Conservation (phyloP, 805 yeast species). For the Jamesozyma gamospora region DNA sequence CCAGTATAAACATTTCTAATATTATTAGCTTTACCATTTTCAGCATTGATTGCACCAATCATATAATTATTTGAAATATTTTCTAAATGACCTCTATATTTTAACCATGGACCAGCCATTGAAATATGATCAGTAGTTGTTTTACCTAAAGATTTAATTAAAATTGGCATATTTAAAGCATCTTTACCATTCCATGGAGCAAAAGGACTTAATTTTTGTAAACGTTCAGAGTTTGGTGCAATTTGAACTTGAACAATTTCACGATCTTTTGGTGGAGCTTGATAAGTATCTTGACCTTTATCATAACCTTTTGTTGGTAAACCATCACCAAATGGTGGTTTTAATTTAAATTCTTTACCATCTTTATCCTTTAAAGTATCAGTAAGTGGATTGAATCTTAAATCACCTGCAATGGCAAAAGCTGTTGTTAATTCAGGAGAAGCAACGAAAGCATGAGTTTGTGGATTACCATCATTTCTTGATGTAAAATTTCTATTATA, state of each 20-base stretch:
- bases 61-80: constrained; percentile 97
- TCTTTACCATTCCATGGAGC: constrained; percentile 96
- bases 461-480: constrained; percentile 97
- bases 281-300: constrained; percentile 89
- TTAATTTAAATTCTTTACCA: constrained; percentile 83
- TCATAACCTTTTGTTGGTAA: constrained; percentile 87
- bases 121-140: constrained; percentile 99
- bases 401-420: constrained; percentile 90
- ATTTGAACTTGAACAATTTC: constrained; percentile 61
- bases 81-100: constrained; percentile 98
- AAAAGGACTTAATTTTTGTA: constrained; percentile 90
- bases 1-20: constrained; percentile 88
- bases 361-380: constrained; percentile 80
- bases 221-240: constrained; percentile 88
- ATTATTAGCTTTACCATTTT: constrained; percentile 87
- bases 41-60: constrained; percentile 98
- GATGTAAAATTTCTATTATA: constrained; percentile 98
- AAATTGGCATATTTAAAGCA: constrained; percentile 77
- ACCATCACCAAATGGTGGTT: constrained; percentile 84
- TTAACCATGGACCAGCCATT: constrained; percentile 99
- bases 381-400: constrained; percentile 91
- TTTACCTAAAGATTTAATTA: constrained; percentile 93
- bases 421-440: constrained; percentile 96
- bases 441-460: constrained; percentile 92
- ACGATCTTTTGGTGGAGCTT: constrained; percentile 92